Conservation (phyloP, 352 stramenopile species). For the Peronospora destructor region DNA sequence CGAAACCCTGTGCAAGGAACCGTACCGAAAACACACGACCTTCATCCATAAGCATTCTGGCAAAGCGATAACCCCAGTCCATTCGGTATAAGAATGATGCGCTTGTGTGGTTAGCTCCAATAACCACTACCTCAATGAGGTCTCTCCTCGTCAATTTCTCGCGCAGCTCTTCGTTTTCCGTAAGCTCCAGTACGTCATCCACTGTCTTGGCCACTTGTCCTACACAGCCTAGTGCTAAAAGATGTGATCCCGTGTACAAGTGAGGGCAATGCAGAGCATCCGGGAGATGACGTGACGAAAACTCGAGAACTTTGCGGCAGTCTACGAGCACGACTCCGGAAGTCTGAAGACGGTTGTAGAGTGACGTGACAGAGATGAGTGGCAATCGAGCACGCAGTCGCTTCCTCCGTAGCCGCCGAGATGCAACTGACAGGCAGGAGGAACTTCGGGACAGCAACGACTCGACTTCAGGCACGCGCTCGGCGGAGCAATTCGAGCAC, state of each 20-base stretch:
- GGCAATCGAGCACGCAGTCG: conserved; percentile 37
- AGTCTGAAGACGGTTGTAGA: conserved; percentile 75
- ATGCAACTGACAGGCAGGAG: conserved; percentile 21
- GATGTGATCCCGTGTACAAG: conserved; percentile 13
- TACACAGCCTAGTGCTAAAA: conserved; percentile 20
- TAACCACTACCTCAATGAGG: conserved; percentile 66
- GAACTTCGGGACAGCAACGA: conserved; percentile 17
- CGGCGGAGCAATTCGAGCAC: conserved; percentile 20
- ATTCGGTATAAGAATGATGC: conserved; percentile 48
- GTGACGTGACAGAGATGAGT: conserved; percentile 50
- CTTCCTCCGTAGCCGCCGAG: conserved; percentile 21
- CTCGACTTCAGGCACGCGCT: conserved; percentile 8
- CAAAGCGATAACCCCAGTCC: conserved; percentile 66
- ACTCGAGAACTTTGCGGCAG: conserved; percentile 51
- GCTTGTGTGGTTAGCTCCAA: conserved; percentile 45
- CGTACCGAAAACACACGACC: conserved; percentile 64
- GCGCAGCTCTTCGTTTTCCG: conserved; percentile 28
- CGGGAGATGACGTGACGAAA: conserved; percentile 34
- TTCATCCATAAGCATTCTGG: conserved; percentile 53
- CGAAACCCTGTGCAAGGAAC: conserved; percentile 62
- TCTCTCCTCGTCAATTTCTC: conserved; percentile 49
- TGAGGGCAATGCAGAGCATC: conserved; percentile 51
- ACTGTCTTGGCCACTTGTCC: conserved; percentile 30
- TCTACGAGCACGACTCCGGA: conserved; percentile 58
- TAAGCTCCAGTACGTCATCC: conserved; percentile 43